Conservation (phyloP, 2,329 filamentous ascomycete genomes). For the Arthrobotrys sphaeroides region DNA sequence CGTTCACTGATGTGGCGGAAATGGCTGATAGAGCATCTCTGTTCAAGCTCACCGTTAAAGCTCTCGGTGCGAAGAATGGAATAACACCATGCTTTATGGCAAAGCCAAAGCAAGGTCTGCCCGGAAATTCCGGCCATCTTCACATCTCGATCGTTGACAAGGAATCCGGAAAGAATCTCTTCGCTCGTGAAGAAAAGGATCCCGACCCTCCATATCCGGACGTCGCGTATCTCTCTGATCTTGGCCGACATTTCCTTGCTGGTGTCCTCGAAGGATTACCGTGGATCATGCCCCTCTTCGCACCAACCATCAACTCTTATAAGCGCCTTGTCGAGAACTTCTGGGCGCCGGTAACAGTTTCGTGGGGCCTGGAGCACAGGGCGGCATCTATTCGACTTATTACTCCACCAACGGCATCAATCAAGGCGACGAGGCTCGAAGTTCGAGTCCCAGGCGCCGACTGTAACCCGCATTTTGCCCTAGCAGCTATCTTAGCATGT, state of each 20-base stretch:
- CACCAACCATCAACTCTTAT: conserved; percentile 96
- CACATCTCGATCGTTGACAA: conserved; percentile 87
- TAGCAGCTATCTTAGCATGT: conserved; percentile 84
- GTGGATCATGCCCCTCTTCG: conserved; percentile 93
- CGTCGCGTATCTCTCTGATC: conserved; percentile 80
- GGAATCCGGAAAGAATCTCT: conserved; percentile 78
- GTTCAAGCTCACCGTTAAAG: conserved; percentile 96
- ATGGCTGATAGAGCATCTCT: conserved; percentile 93
- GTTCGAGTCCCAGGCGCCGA: conserved; percentile 94
- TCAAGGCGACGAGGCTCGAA: conserved; percentile 89
- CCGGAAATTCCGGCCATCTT: conserved; percentile 95
- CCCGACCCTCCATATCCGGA: conserved; percentile 77
- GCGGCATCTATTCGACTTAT: conserved; percentile 91
- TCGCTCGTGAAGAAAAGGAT: conserved; percentile 78
- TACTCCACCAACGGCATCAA: conserved; percentile 82
- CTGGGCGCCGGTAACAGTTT: conserved; percentile 97
- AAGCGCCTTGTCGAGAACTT: conserved; percentile 98
- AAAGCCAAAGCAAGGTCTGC: conserved; percentile 88
- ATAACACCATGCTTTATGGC: conserved; percentile 99
- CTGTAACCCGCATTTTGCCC: conserved; percentile 85
- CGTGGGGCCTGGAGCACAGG: conserved; percentile 95
- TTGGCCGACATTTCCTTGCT: conserved; percentile 91
- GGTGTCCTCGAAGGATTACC: conserved; percentile 88
- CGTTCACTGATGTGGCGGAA: conserved; percentile 84
- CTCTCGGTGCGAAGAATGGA: conserved; percentile 82